Evolutionary conservation across 2,329 filamentous ascomycete genomes (phyloP).

Genomic region (Periconia sp.): DNA sequence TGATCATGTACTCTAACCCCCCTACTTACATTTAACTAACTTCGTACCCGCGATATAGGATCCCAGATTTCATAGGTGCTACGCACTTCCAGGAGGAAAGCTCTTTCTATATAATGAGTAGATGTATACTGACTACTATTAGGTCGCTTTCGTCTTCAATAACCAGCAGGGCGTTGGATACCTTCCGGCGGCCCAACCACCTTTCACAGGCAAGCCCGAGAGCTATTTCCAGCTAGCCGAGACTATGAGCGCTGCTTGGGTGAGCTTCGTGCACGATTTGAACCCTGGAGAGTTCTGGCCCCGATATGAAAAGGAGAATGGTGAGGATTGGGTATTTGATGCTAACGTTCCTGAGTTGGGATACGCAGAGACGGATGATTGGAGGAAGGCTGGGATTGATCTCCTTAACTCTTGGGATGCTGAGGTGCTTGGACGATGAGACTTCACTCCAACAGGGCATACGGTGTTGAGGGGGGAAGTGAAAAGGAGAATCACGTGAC

Average conservation of each 20-base stretch:
- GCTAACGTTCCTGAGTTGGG: constrained; percentile 42
- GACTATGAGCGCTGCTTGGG: constrained; percentile 50
- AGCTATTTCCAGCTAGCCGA: constrained; percentile 43
- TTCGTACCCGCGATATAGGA: too few species aligned
- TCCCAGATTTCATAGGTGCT: constrained; percentile 47
- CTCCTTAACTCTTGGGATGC: constrained; percentile 40
- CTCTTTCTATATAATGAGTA: too few species aligned
- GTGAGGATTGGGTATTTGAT: constrained; percentile 50
- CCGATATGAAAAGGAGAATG: constrained; percentile 37
- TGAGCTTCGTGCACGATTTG: constrained; percentile 48
- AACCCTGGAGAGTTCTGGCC: constrained; percentile 43
- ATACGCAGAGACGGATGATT: constrained; percentile 48
- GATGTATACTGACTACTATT: too few species aligned
- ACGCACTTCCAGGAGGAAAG: constrained; percentile 61
- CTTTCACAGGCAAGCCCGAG: constrained; percentile 40
- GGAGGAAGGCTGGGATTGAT: constrained; percentile 47
- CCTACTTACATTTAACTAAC: too few species aligned
- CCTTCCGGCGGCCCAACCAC: constrained; percentile 22
- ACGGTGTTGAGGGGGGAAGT: too few species aligned
- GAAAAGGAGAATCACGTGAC: too few species aligned
- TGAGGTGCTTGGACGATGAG: constrained; percentile 7
- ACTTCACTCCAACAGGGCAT: too few species aligned
- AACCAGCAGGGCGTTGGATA: constrained; percentile 48
- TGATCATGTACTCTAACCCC: too few species aligned
- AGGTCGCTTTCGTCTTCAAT: constrained; percentile 51